Percentiles rank a stretch among this genome's conserved stretches.
These are phyloP conservation scores for Mytilinidion resinicola DNA, from an alignment of 495 filamentous ascomycete species.

Conservation along the genomic window DNA sequence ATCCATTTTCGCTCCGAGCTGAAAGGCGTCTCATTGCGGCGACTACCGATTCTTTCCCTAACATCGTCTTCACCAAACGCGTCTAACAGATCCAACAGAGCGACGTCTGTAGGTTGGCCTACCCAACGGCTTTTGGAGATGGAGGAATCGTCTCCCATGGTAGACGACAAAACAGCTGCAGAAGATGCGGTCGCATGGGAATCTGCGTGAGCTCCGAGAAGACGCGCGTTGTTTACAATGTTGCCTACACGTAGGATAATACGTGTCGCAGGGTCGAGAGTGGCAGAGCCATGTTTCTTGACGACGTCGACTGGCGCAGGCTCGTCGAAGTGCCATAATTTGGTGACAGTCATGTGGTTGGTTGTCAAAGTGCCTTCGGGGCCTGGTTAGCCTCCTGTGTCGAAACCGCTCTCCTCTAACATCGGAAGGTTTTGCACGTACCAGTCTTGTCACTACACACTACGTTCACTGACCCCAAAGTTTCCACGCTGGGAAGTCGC, in stretches of 20 bases:
- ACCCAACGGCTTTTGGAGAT: conserved; percentile 80
- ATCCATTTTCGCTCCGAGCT: conserved; percentile 99
- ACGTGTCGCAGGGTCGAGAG: conserved; percentile 63
- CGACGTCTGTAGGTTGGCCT: conserved; percentile 94
- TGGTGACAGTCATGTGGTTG: conserved; percentile 97
- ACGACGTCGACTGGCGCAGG: conserved; percentile 65
- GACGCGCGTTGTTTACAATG: conserved; percentile 88
- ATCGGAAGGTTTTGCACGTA: conserved; percentile 22
- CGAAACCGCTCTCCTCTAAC: not conserved
- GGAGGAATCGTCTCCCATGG: conserved; percentile 54
- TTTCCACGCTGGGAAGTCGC: conserved; percentile 92
- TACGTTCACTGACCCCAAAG: conserved; percentile 95
- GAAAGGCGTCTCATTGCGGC: conserved; percentile 81
- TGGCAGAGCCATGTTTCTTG: conserved; percentile 56
- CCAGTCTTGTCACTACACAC: conserved; percentile 98
- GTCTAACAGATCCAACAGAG: conserved; percentile 87
- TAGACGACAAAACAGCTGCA: conserved; percentile 71
- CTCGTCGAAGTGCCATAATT: conserved; percentile 87
- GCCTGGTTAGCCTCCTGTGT: conserved; percentile 1
- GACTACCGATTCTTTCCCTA: conserved; percentile 70
- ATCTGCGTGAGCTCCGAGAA: conserved; percentile 55
- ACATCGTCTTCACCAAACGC: conserved; percentile 84
- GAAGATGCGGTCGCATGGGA: conserved; percentile 61
- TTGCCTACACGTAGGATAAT: conserved; percentile 86
- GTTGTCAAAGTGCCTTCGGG: conserved; percentile 76